These are phyloP conservation scores for Cladosporium sp. DNA, from an alignment of 2,329 filamentous ascomycete species.

Conservation along the genomic window DNA sequence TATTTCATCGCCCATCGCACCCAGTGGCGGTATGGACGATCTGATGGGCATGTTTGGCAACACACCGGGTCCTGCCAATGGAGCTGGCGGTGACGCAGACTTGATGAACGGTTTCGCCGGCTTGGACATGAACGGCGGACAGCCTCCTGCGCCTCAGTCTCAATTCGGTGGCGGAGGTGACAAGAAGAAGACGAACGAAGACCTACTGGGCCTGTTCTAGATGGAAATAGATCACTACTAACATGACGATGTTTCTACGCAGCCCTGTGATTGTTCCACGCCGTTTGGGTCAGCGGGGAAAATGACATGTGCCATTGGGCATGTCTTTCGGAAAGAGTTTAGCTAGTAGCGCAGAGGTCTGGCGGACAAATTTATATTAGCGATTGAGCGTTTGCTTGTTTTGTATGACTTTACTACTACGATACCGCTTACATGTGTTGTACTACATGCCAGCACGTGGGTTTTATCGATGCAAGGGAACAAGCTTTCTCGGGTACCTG, in stretches of 20 bases:
- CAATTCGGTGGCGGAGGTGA: slow-evolving; percentile 53
- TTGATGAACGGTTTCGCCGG: slow-evolving; percentile 82
- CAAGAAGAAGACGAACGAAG: slow-evolving; percentile 56
- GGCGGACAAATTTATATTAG: slow-evolving; percentile 4
- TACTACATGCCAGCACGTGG: slow-evolving; percentile 13
- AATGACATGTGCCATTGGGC: background rate
- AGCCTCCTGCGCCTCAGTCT: slow-evolving; percentile 65
- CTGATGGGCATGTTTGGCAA: slow-evolving; percentile 71
- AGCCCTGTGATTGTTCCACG: background rate
- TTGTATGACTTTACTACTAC: background rate
- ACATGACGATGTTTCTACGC: background rate
- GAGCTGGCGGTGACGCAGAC: slow-evolving; percentile 26
- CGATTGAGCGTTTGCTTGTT: slow-evolving; percentile 11
- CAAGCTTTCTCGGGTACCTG: slow-evolving; percentile 16
- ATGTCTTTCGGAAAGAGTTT: background rate
- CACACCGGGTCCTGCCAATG: slow-evolving; percentile 27
- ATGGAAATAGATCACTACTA: background rate
- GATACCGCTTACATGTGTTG: background rate
- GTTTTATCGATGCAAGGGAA: background rate
- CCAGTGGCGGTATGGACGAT: slow-evolving; percentile 70
- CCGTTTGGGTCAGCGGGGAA: background rate
- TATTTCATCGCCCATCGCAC: slow-evolving; percentile 45
- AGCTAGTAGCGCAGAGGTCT: background rate
- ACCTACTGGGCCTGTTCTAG: slow-evolving; percentile 58
- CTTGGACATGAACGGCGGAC: slow-evolving; percentile 70